Evolutionary conservation across 2,329 filamentous ascomycete species (phyloP), one percentile per base, ranked within the genome.

Genomic region (Pestalotiopsis sp.): DNA sequence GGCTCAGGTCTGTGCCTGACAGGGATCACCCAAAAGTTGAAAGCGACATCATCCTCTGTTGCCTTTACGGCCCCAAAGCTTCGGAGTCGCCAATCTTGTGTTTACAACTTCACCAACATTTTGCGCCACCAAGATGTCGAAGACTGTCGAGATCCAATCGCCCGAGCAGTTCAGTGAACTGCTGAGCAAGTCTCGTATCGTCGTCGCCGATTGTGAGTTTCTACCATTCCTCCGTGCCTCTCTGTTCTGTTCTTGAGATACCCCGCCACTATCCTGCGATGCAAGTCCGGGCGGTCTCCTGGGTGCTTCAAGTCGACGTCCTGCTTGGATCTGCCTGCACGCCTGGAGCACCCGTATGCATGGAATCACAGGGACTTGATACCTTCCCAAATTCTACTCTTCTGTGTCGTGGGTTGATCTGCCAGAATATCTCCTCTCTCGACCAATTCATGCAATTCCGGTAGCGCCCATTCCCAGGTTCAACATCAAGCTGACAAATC

Each of bases 191-290:
- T 94, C 93, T 41, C 89, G 88, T 73, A 89, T 97, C 69, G 93
- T 98, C 57, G 91, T 98, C 67, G 91, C 92, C 76, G 93, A 97
- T 83, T 98, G 94, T 97, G 85, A 87, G 93, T 86, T 70, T 68
- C 69, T 70, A 62, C 66, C 58, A 65, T 60, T 36, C 31, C 31
- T 36, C 31, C 31, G 31, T 57, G 66, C 25, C 7, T 39, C 36
- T 63, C 49, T 45, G 31, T 41, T 58, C 56, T 52, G 57, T 65
- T 67, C 65, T 25, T 38, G 69, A 27, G 69, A 13, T 72, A 72
- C 72, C 76, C 75, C 78, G 70, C 76, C 73, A 75, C 76, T 75
- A 71, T 74, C 74, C 68, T 70, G 45, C n/a, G 14, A 52, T 52
- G 45, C 45, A n/a, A n/a, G 45, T n/a, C 9, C 20, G 6, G 45